These are phyloP conservation scores for Phytophthora colocasiae DNA, from an alignment of 352 stramenopile species.

Conservation along the genomic window DNA sequence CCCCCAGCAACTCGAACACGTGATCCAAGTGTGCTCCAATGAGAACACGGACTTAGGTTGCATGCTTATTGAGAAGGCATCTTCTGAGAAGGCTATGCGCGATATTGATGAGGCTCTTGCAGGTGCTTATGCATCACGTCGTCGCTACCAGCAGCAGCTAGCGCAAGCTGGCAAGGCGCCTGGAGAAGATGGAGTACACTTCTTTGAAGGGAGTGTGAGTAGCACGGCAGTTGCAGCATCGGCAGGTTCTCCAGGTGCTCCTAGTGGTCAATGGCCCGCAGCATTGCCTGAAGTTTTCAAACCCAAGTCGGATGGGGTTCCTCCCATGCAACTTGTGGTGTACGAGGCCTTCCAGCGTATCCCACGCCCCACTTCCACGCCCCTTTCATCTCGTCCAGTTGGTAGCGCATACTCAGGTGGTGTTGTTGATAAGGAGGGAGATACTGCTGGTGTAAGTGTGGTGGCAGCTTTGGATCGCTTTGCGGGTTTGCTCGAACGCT, in stretches of 20 bases:
- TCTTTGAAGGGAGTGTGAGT: slow-evolving; percentile 72
- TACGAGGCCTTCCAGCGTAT: slow-evolving; percentile 99
- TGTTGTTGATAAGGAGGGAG: slow-evolving; percentile 52
- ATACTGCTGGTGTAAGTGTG: slow-evolving; percentile 68
- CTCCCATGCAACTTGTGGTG: slow-evolving; percentile 94
- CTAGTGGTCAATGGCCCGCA: slow-evolving; percentile 60
- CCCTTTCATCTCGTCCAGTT: slow-evolving; percentile 65
- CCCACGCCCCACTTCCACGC: slow-evolving; percentile 91
- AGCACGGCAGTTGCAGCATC: slow-evolving; percentile 39
- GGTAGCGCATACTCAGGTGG: slow-evolving; percentile 39
- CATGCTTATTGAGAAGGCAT: slow-evolving; percentile 99
- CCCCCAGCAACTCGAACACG: slow-evolving; percentile 95
- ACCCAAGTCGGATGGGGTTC: slow-evolving; percentile 93
- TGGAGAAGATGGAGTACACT: slow-evolving; percentile 60
- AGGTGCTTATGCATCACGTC: slow-evolving; percentile 81
- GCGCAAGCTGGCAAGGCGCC: slow-evolving; percentile 82
- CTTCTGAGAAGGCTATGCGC: slow-evolving; percentile 98
- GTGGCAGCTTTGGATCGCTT: slow-evolving; percentile 82
- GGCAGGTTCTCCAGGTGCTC: slow-evolving; percentile 43
- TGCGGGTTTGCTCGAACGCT: slow-evolving; percentile 85
- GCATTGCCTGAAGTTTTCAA: slow-evolving; percentile 95
- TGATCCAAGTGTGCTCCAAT: slow-evolving; percentile 97
- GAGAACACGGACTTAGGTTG: slow-evolving; percentile 99
- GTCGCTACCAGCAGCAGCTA: slow-evolving; percentile 87
- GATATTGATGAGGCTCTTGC: slow-evolving; percentile 97